Evolutionary conservation across 768 basidiomycete species (phyloP).

Genomic region (Solioccasus polychromus): DNA sequence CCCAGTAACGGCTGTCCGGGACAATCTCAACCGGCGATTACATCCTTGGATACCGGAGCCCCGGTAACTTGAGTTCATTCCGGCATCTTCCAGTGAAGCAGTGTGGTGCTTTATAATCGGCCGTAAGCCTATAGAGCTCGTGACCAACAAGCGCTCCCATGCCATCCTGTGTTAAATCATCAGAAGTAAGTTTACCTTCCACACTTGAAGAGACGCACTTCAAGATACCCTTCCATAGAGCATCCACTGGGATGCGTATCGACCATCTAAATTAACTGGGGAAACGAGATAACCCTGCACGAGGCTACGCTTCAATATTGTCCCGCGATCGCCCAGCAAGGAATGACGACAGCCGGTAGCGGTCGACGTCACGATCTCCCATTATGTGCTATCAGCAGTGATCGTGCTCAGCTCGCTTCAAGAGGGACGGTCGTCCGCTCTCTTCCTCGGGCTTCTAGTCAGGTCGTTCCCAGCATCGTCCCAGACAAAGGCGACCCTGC

Average conservation of each 20-base stretch:
- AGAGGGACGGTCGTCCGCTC: background rate
- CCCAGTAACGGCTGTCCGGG: slow-evolving; percentile 1
- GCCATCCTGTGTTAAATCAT: too few species aligned
- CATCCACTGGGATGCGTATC: background rate
- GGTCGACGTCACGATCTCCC: slow-evolving; percentile 1
- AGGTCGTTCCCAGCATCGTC: background rate
- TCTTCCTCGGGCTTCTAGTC: slow-evolving; percentile 9
- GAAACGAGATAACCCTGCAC: background rate
- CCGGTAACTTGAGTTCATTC: slow-evolving; percentile 24
- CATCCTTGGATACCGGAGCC: too few species aligned
- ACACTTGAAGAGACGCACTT: slow-evolving; percentile 6
- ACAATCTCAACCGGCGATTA: slow-evolving; percentile 3
- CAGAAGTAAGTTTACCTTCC: background rate
- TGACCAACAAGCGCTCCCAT: background rate
- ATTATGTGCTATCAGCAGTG: background rate
- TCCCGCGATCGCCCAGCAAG: background rate
- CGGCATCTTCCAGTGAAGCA: slow-evolving; percentile 21
- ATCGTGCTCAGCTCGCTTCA: background rate
- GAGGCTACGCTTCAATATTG: background rate
- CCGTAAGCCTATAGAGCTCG: slow-evolving; percentile 6
- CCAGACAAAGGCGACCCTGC: background rate
- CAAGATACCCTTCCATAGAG: too few species aligned
- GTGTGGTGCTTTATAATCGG: background rate
- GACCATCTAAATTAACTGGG: background rate
- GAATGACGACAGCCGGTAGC: background rate